phyloP scores from a whole-genome alignment of 192 early-diverging fungal genomes.

The Podila minutissima region DNA sequence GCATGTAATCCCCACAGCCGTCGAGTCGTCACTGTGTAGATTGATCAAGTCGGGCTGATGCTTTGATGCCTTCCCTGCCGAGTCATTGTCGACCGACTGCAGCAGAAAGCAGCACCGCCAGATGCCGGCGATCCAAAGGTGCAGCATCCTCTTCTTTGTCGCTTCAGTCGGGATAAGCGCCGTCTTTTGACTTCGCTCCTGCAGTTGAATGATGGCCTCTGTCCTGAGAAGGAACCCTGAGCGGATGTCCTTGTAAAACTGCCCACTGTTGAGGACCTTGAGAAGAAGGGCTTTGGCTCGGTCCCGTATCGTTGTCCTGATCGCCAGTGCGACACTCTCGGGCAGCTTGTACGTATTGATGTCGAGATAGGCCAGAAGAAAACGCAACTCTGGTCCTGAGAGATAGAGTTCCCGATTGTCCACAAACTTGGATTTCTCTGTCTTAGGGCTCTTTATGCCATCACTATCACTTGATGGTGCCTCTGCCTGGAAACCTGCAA shows the following conservation, averaged over 20 bases:
- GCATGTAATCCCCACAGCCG: slow-evolving; percentile 31
- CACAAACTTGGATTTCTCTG: not conserved
- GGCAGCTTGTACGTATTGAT: slow-evolving; percentile 37
- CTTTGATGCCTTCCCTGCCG: slow-evolving; percentile 8
- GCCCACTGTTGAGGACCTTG: slow-evolving; percentile 31
- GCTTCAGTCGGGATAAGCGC: slow-evolving; percentile 12
- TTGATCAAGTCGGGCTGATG: slow-evolving; percentile 37
- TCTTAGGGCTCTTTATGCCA: not conserved
- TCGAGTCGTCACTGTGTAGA: slow-evolving; percentile 41
- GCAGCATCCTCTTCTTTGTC: slow-evolving; percentile 22
- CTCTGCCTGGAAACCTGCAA: slow-evolving; percentile 10
- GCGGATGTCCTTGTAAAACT: slow-evolving; percentile 45
- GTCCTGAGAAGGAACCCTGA: slow-evolving; percentile 18
- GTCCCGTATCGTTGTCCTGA: slow-evolving; percentile 26
- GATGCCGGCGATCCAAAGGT: slow-evolving; percentile 48
- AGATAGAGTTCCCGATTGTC: slow-evolving; percentile 29
- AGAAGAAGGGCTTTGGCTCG: slow-evolving; percentile 18
- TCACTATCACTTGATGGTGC: not conserved
- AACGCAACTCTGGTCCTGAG: slow-evolving; percentile 48
- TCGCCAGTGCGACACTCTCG: slow-evolving; percentile 12
- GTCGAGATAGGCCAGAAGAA: slow-evolving; percentile 47
- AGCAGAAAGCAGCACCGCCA: slow-evolving; percentile 46
- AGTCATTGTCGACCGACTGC: slow-evolving; percentile 32
- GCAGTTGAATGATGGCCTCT: slow-evolving; percentile 22
- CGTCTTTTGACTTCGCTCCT: slow-evolving; percentile 31